Base-by-base conservation (phyloP, 176 grass and related monocot genomes). In the Typha latifolia region DNA sequence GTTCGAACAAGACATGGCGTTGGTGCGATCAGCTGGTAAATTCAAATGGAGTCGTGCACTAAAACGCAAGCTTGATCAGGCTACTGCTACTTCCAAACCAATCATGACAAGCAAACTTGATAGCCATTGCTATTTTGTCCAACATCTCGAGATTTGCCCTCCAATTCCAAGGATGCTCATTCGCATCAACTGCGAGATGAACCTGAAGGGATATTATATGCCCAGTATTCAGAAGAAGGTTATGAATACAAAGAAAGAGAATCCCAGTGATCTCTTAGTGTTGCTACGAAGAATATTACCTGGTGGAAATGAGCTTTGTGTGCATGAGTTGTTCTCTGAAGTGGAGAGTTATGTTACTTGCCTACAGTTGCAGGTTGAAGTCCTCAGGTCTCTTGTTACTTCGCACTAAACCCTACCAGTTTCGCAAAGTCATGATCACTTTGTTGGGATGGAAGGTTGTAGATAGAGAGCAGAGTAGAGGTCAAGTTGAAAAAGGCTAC, bases 1-100 rank as follows among this genome's bases (percentile, higher is more conserved):
- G 19, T 69, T 52, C 14, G 48, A 69, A 51, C 22, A 29, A 2
- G 66, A 69, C 47, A 69, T 69, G 48, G 66, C 48, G 24, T 47
- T 69, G 8, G 47, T 31, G 22, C 48, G 27, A 4, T 50, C 66
- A 1, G 14, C 49, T 0, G 48, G 47, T 52, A 48, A 51, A 15
- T 69, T 51, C 47, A 69, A 50, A 69, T 69, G 66, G 66, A 69
- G 66, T 48, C 66, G 7, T 31, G 66, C 66, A 22, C 29, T 69
- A 3, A 69, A 47, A 69, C 19, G 23, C 19, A 51, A 51, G 48
- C 48, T 69, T 47, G 12, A 51, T 19, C 63, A 66, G 52, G 52
- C 14, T 56, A 56, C 18, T 56, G n/a, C 52, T 19, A 56, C 52
- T 56, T 56, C 18, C 16, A 4, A n/a, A 5, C 4, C 66, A 68